Evolutionary conservation across 805 yeast species (phyloP).

Genomic region (Yarrowia osloensis): DNA sequence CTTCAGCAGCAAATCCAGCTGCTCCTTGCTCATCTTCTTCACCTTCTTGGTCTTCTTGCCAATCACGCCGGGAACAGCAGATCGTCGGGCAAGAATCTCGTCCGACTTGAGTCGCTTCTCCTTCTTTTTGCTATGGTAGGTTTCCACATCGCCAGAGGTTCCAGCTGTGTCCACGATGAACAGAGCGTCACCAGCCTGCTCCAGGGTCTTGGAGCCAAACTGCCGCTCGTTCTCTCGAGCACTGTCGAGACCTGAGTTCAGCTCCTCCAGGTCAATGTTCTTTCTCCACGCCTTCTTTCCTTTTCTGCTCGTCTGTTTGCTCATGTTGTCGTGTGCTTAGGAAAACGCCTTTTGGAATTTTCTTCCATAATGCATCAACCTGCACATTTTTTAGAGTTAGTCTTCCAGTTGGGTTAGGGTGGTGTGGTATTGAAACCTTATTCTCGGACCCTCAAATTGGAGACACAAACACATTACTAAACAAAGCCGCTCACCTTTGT

Average conservation of each 20-base stretch:
- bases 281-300: constrained; percentile 93
- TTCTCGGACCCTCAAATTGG: neutral
- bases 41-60: constrained; percentile 43
- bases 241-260: constrained; percentile 69
- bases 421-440: neutral
- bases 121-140: constrained; percentile 39
- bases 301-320: constrained; percentile 53
- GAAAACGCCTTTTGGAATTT: neutral
- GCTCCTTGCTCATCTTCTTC: constrained; percentile 57
- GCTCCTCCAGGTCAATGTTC: constrained; percentile 81
- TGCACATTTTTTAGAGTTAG: constrained; percentile 27
- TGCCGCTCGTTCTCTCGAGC: constrained; percentile 58
- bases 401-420: neutral
- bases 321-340: neutral
- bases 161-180: constrained; percentile 71
- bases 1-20: constrained; percentile 65
- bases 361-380: constrained; percentile 8
- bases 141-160: constrained; percentile 45
- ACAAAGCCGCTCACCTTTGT: too few species aligned
- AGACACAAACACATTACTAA: neutral
- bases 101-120: constrained; percentile 54
- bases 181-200: constrained; percentile 50
- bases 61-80: constrained; percentile 71
- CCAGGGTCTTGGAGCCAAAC: constrained; percentile 41
- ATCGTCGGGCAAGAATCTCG: constrained; percentile 73